A percentile compares a stretch with the other conserved stretches of the same genome.
Conservation (phyloP, 306 rosid species). For the Quercus agrifolia region DNA sequence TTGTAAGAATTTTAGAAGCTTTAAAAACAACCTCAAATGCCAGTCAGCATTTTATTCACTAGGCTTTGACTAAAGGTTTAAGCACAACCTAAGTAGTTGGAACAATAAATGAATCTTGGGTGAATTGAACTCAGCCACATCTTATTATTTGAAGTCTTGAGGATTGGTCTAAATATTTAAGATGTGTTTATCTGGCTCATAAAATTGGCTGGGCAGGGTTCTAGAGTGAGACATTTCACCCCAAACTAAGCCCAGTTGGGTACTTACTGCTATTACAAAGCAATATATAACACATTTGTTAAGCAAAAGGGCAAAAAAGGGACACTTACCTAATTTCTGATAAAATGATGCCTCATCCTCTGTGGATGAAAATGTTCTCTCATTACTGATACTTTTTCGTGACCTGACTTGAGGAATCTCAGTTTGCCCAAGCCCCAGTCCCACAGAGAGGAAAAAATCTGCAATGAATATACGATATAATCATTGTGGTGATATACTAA, state of each 20-base stretch:
- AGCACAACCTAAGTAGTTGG: neutral
- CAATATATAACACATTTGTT: neutral
- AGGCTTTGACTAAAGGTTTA: neutral
- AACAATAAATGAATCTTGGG: neutral
- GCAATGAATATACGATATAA: slow-evolving; percentile 30
- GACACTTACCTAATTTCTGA: slow-evolving; percentile 56
- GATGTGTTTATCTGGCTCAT: neutral
- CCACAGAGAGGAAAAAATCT: slow-evolving; percentile 89
- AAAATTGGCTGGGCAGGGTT: neutral
- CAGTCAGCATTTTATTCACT: neutral
- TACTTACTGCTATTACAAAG: neutral
- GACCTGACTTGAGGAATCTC: slow-evolving; percentile 58
- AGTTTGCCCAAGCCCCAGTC: slow-evolving; percentile 84
- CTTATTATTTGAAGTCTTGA: neutral
- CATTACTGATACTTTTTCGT: slow-evolving; percentile 88
- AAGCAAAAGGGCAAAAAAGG: neutral
- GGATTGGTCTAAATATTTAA: neutral
- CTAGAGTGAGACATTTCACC: neutral
- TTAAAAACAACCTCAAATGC: neutral
- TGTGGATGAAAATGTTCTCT: slow-evolving; percentile 88
- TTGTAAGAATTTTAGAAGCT: neutral
- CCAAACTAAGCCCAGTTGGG: neutral
- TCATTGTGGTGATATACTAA: neutral
- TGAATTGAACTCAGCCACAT: neutral
- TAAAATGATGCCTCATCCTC: slow-evolving; percentile 50